A percentile compares a stretch with the other conserved stretches of the same genome.
Evolutionary conservation across 2,329 filamentous ascomycete genomes (phyloP).

Genomic region (Aureobasidium subglaciale): DNA sequence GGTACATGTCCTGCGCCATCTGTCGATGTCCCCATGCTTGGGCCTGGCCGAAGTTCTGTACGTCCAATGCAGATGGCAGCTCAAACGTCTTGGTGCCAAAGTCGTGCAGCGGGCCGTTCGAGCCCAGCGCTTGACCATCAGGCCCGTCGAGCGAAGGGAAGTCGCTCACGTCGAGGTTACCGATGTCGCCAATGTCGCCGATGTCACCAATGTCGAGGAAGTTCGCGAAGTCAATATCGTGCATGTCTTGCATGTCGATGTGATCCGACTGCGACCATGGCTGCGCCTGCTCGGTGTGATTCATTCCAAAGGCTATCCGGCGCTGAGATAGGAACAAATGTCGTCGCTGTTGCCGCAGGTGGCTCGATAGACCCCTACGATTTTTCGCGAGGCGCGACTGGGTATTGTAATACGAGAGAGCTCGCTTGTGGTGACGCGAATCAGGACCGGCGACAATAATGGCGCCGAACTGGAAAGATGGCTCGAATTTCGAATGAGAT

Average conservation of each 20-base stretch:
- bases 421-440: not conserved
- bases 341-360: conserved; percentile 18
- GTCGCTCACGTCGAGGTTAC: conserved; percentile 28
- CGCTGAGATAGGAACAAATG: not conserved
- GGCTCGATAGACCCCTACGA: conserved; percentile 13
- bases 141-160: conserved; percentile 17
- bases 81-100: conserved; percentile 25
- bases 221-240: conserved; percentile 39
- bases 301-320: conserved; percentile 20
- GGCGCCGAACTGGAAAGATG: conserved; percentile 2
- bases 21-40: conserved; percentile 28
- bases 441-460: not conserved
- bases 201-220: conserved; percentile 36
- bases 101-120: conserved; percentile 22
- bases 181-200: conserved; percentile 30
- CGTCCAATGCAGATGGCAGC: conserved; percentile 17
- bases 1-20: conserved; percentile 28
- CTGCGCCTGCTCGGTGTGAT: conserved; percentile 20
- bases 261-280: conserved; percentile 36
- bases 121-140: conserved; percentile 17
- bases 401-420: not conserved
- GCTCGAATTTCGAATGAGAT: not conserved
- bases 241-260: conserved; percentile 33
- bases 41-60: conserved; percentile 1
- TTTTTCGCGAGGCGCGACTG: not conserved